These are phyloP conservation scores for Hemileccinum hortonii DNA, from an alignment of 1,284 basidiomycete genomes.

Conservation along the genomic window DNA sequence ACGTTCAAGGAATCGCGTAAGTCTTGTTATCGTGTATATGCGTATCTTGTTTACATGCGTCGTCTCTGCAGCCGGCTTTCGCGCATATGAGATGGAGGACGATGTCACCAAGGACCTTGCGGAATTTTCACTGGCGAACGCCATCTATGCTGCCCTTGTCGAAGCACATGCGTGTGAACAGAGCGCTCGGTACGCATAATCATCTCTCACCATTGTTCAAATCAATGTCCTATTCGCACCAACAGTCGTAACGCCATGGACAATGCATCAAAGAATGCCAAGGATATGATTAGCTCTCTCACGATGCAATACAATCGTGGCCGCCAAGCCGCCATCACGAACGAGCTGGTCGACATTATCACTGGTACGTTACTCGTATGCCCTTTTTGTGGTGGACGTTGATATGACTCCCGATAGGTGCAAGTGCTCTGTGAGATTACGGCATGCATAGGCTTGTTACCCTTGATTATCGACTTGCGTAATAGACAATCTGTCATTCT, in stretches of 20 bases:
- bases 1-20: slow-evolving; percentile 75
- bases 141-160: slow-evolving; percentile 91
- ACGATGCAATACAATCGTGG: slow-evolving; percentile 98
- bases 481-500: slow-evolving; percentile 30
- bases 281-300: slow-evolving; percentile 83
- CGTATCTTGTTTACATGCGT: background rate
- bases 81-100: slow-evolving; percentile 94
- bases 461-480: slow-evolving; percentile 4
- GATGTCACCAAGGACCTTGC: slow-evolving; percentile 92
- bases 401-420: slow-evolving; percentile 32
- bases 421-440: slow-evolving; percentile 42
- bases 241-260: slow-evolving; percentile 96
- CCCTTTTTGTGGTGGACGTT: background rate
- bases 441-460: slow-evolving; percentile 15
- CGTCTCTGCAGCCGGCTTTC: slow-evolving; percentile 67
- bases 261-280: slow-evolving; percentile 98
- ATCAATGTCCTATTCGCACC: slow-evolving; percentile 2
- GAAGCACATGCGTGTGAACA: slow-evolving; percentile 97
- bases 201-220: slow-evolving; percentile 9
- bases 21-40: slow-evolving; percentile 23
- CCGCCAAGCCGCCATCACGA: slow-evolving; percentile 97
- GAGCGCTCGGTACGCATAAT: slow-evolving; percentile 65
- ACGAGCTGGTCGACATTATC: slow-evolving; percentile 94
- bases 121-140: slow-evolving; percentile 96
- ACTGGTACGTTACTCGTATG: slow-evolving; percentile 55